Conservation (phyloP, 164 flowering plant genomes). For the Saururus chinensis region DNA sequence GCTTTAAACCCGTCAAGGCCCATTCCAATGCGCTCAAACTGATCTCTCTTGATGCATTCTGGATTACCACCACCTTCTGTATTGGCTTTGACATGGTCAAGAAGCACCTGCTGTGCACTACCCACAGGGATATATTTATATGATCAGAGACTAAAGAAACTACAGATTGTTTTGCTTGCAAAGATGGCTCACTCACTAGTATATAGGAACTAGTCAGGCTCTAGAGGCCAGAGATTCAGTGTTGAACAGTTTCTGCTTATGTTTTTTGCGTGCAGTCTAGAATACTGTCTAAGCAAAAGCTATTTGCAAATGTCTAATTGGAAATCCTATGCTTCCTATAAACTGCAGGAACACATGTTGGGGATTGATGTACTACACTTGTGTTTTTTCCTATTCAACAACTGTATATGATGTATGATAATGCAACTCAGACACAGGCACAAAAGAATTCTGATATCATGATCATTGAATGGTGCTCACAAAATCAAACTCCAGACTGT, state of each 20-base stretch:
- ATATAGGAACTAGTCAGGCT: too few species aligned
- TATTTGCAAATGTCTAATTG: too few species aligned
- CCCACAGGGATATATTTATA: neutral
- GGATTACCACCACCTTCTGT: conserved; percentile 54
- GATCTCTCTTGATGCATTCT: conserved; percentile 40
- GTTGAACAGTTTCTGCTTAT: neutral
- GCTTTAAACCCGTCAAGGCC: conserved; percentile 26
- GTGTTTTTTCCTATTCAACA: too few species aligned
- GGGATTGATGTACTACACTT: too few species aligned
- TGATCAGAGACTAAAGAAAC: too few species aligned
- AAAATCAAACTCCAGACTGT: too few species aligned
- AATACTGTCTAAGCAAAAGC: neutral
- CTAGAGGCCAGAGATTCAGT: neutral
- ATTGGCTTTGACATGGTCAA: conserved; percentile 13
- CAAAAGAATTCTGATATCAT: too few species aligned
- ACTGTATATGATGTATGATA: too few species aligned
- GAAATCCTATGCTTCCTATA: too few species aligned
- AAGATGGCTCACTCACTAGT: neutral
- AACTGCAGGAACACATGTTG: too few species aligned
- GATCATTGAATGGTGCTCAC: too few species aligned
- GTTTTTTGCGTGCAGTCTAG: neutral
- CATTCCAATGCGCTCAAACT: conserved; percentile 29
- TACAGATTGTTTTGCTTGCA: neutral
- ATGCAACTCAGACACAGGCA: too few species aligned
- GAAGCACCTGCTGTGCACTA: neutral